Evolutionary conservation across 371 early-diverging fungal species (phyloP).

Genomic region (Rhizopus arrhizus): DNA sequence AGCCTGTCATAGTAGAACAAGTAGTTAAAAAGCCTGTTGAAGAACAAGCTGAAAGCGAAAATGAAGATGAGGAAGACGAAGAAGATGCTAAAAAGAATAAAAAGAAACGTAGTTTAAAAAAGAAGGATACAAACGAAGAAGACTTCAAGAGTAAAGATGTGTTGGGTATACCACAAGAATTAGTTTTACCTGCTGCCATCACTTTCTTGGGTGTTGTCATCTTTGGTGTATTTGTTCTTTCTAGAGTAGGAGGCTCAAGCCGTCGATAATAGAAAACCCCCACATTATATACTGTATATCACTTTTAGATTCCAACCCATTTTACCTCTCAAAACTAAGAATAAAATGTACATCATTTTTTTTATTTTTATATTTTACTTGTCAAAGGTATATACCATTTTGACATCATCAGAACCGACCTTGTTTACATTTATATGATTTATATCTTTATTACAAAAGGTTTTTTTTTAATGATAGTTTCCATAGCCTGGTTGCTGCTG

Average conservation of each 20-base stretch:
- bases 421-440: too few species aligned
- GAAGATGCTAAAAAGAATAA: background rate
- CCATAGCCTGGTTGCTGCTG: constrained; percentile 14
- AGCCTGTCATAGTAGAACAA: constrained; percentile 1
- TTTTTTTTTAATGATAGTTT: constrained; percentile 5
- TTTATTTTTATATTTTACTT: too few species aligned
- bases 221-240: constrained; percentile 60
- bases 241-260: constrained; percentile 3
- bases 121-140: background rate
- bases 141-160: constrained; percentile 12
- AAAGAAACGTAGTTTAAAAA: too few species aligned
- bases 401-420: too few species aligned
- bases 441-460: background rate
- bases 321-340: too few species aligned
- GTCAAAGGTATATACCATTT: too few species aligned
- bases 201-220: constrained; percentile 62
- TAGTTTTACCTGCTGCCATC: constrained; percentile 64
- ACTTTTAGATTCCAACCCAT: too few species aligned
- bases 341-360: too few species aligned
- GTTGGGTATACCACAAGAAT: constrained; percentile 53
- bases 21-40: constrained; percentile 6
- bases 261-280: too few species aligned
- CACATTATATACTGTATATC: too few species aligned
- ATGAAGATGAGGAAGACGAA: constrained; percentile 2
- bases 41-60: background rate